Percentiles rank a stretch among this genome's conserved stretches.
phyloP scores from a whole-genome alignment of 805 yeast genomes.

The Metschnikowia corniflorae region DNA sequence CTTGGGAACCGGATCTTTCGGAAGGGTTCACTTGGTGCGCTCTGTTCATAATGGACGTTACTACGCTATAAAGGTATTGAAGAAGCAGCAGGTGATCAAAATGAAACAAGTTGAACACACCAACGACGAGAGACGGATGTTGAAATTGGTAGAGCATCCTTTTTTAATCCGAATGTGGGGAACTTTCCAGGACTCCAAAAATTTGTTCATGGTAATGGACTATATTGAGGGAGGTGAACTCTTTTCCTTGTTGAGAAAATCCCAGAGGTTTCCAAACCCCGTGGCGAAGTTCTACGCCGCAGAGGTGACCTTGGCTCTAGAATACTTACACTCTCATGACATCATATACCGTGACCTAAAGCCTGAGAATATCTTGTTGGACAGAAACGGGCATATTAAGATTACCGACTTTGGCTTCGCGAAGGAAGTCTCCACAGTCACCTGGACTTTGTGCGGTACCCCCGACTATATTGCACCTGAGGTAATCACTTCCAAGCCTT shows the following conservation, averaged over 20 bases:
- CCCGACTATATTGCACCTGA: constrained; percentile 66
- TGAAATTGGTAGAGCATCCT: constrained; percentile 56
- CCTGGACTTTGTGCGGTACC: constrained; percentile 62
- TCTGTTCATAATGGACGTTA: constrained; percentile 57
- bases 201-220: constrained; percentile 61
- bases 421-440: constrained; percentile 55
- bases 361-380: constrained; percentile 57
- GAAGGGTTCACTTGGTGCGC: constrained; percentile 56
- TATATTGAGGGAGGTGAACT: constrained; percentile 64
- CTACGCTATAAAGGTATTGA: constrained; percentile 58
- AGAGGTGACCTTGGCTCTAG: constrained; percentile 56
- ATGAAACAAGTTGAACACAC: constrained; percentile 66
- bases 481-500: constrained; percentile 61
- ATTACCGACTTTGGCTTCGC: constrained; percentile 63
- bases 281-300: constrained; percentile 65
- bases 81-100: constrained; percentile 54
- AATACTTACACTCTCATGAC: constrained; percentile 55
- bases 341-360: constrained; percentile 59
- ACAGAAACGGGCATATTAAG: constrained; percentile 58
- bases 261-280: constrained; percentile 58
- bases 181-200: constrained; percentile 56
- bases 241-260: constrained; percentile 52
- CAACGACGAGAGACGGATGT: constrained; percentile 58
- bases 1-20: constrained; percentile 60
- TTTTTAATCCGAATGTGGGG: constrained; percentile 65